These are phyloP conservation scores for Thielaviopsis musarum DNA, from an alignment of 2,329 filamentous ascomycete species.

Conservation along the genomic window DNA sequence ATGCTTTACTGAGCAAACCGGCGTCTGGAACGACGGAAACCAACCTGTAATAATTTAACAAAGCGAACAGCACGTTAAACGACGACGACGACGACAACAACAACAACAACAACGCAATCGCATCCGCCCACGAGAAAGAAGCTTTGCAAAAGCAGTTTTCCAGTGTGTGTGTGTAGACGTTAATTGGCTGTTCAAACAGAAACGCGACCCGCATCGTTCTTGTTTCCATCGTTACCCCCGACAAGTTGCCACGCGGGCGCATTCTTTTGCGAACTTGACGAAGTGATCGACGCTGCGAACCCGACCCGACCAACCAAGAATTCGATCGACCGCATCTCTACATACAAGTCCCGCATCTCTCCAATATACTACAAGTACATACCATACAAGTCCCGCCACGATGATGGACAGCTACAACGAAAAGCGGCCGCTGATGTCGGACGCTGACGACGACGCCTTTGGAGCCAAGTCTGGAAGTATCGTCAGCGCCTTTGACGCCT, in stretches of 20 bases:
- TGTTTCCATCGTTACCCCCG: neutral
- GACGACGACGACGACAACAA: neutral
- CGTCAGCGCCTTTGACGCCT: conserved; percentile 87
- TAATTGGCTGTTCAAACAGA: too few relatives aligned
- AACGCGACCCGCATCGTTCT: too few relatives aligned
- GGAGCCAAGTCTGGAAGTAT: conserved; percentile 48
- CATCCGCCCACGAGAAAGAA: neutral
- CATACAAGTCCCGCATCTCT: too few relatives aligned
- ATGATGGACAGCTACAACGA: conserved; percentile 69
- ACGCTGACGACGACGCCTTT: conserved; percentile 61
- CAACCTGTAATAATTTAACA: too few relatives aligned
- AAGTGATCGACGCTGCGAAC: too few relatives aligned
- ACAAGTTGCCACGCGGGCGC: neutral
- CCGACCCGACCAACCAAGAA: too few relatives aligned
- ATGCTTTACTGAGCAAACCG: neutral
- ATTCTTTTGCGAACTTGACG: too few relatives aligned
- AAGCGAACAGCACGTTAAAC: too few relatives aligned
- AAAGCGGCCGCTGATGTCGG: conserved; percentile 15
- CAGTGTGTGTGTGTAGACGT: neutral
- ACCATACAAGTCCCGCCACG: neutral
- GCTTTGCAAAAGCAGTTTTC: neutral
- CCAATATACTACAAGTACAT: too few relatives aligned
- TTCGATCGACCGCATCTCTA: too few relatives aligned
- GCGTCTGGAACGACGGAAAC: neutral
- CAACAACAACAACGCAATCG: neutral